Base-by-base conservation (phyloP, 2,329 filamentous ascomycete genomes). In the Pestalotiopsis sp. region DNA sequence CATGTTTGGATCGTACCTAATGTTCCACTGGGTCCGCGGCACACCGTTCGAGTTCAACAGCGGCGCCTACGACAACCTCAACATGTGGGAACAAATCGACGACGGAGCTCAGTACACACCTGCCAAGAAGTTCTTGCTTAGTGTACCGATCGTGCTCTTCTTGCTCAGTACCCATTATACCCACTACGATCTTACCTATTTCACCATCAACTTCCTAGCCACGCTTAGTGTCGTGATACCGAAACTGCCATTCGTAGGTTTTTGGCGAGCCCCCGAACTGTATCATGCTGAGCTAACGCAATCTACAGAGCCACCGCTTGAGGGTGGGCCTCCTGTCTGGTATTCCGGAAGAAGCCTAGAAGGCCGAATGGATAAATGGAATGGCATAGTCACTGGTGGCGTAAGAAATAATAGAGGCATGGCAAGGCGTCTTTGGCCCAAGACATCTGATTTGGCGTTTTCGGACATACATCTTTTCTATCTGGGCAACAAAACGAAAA, bases 1-100 rank as follows among this genome's bases (percentile, higher is more conserved):
- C 87, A 98, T 98, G 95, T 93, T 96, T 78, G 95, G 94, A 77
- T 98, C 95, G 57, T 99, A 98, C 82, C 90, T 99, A 82, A 99
- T 99, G 96, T 99, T 99, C 83, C 96, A 99, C 83, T 97, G 94
- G 87, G 96, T 99, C 75, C 94, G 95, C 79, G 96, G 96, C 75
- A 94, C 98, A 61, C 96, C 96, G 5, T 99, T 99, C 79, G 96
- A 99, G 82, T 99, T 99, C 88, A 99, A 99, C 80, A 92, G 93
- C 68, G 96, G 96, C 69, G 96, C 96, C 75, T 99, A 98, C 82
- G 96, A 99, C 86, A 98, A 99, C 82, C 88, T 99, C 78, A 99
- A 98, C 85, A 98, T 99, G 96, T 99, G 96, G 96, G 96, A 99
- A 85, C 96, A 99, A 84, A 99, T 99, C 80, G 96, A 99, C 85